Percentiles rank a stretch among this genome's conserved stretches.
Evolutionary conservation across 2,329 filamentous ascomycete species (phyloP).

Genomic region (Sporothrix sp.): DNA sequence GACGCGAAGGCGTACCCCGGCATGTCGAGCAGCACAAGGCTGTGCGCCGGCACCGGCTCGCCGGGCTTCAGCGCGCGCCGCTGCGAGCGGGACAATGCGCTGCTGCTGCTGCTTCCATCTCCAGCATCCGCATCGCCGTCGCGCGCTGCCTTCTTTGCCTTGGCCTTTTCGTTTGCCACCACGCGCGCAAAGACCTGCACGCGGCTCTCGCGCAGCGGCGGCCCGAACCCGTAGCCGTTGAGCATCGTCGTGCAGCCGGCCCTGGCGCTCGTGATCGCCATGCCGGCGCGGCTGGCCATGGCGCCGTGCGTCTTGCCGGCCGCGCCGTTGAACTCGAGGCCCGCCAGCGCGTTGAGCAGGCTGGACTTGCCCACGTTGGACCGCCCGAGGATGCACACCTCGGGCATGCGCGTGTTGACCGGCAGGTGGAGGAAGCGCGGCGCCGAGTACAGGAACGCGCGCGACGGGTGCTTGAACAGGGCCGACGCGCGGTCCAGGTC

Average conservation of each 20-base stretch:
- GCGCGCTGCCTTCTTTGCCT: not conserved
- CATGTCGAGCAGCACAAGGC: conserved; percentile 34
- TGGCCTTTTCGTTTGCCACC: conserved; percentile 4
- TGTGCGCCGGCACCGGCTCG: conserved; percentile 35
- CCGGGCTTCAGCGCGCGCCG: conserved; percentile 14
- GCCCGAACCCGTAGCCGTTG: conserved; percentile 47
- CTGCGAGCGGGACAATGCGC: conserved; percentile 15
- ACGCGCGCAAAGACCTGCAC: conserved; percentile 17
- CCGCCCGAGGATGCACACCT: conserved; percentile 71
- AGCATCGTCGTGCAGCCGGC: conserved; percentile 46
- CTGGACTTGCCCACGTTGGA: conserved; percentile 87
- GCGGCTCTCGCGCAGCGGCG: conserved; percentile 21
- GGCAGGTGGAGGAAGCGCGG: conserved; percentile 38
- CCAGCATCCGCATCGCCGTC: not conserved
- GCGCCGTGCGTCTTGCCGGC: conserved; percentile 24
- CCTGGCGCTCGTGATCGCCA: conserved; percentile 40
- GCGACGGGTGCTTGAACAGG: conserved; percentile 21
- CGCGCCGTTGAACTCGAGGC: conserved; percentile 23
- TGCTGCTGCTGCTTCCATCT: conserved; percentile 2
- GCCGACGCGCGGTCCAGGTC: conserved; percentile 20
- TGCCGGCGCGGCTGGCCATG: conserved; percentile 33
- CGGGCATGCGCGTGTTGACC: conserved; percentile 42
- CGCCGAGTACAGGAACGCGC: conserved; percentile 40
- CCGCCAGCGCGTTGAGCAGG: conserved; percentile 72
- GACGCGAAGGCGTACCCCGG: conserved; percentile 29